Evolutionary conservation across 257 asterid genomes (phyloP), one percentile per base, ranked within the genome.

Genomic region (Scutellaria galericulata): DNA sequence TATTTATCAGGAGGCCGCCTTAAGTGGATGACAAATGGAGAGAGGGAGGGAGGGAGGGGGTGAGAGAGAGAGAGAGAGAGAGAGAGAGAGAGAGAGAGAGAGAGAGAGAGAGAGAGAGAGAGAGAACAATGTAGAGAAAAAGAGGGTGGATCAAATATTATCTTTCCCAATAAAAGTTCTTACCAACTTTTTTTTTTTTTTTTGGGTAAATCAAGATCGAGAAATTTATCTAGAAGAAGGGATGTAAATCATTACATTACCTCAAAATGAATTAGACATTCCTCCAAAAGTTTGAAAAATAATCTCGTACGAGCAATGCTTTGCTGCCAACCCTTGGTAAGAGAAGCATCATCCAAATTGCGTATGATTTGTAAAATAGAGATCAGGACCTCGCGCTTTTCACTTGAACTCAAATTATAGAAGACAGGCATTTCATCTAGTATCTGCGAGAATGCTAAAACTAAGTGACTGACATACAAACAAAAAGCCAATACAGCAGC

Each of bases 341-440:
- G 99, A 74, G 99, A 87, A 56, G 87, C 85, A 77, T 95, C 97
- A 70, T 95, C 99, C 96, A 92, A 81, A 80, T 95, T 92, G 72
- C 99, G 98, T 69, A 87, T 65, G 78, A 95, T 90, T 88, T 95
- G 96, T 84, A 92, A 81, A 79, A 95, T 76, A 57, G 87, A 75
- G 68, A 88, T 87, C 81, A 95, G 78, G 44, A 87, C 97, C 82
- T 95, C 99, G 48, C 98, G 97, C 76, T 95, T 95, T 85, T 95
- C 99, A 76, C 79, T 77, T 71, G 97, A 85, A 82, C 92, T 80
- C 85, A 95, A 83, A 81, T 92, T 92, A 92, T 95, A 95, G 86
- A 95, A 95, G 78, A 95, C 99, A 22, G 99, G 99, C 99, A 95
- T 95, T 83, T 95, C 98, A 79, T 95, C 99, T 18, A 95, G 90